A percentile compares a stretch with the other conserved stretches of the same genome.
Evolutionary conservation across 2,329 filamentous ascomycete species (phyloP).

Genomic region (Phialocephala subalpina): DNA sequence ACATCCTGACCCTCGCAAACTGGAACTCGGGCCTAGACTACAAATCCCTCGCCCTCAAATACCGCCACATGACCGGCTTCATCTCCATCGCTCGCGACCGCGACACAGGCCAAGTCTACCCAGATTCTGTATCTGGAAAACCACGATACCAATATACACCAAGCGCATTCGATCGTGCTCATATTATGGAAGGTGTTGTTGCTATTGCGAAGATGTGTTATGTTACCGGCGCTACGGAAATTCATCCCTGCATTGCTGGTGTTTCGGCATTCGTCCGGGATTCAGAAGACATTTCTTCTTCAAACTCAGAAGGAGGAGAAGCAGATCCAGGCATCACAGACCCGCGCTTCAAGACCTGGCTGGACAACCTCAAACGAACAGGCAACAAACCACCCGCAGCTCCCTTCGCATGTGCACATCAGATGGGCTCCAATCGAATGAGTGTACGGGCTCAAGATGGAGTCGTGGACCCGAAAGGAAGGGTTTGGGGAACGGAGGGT

Average conservation of each 20-base stretch:
- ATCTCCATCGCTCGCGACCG: constrained; percentile 80
- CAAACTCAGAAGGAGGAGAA: constrained; percentile 13
- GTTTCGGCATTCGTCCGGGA: constrained; percentile 64
- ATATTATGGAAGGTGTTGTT: constrained; percentile 76
- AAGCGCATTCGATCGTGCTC: constrained; percentile 74
- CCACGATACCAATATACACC: constrained; percentile 74
- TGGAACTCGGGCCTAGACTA: constrained; percentile 75
- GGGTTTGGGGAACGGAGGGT: constrained; percentile 70
- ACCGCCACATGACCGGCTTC: constrained; percentile 74
- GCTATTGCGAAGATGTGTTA: constrained; percentile 80
- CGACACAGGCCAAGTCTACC: constrained; percentile 76
- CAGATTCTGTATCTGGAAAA: constrained; percentile 72
- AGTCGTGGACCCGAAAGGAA: constrained; percentile 65
- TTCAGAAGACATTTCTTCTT: background rate
- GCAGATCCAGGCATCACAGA: constrained; percentile 59
- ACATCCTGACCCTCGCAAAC: constrained; percentile 67
- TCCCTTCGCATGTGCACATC: constrained; percentile 75
- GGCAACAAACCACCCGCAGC: constrained; percentile 59
- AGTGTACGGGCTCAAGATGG: constrained; percentile 55
- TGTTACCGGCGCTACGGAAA: constrained; percentile 81
- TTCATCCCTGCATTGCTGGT: constrained; percentile 70
- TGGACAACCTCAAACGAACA: constrained; percentile 56
- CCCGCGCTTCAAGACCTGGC: constrained; percentile 67
- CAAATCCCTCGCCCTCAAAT: constrained; percentile 75
- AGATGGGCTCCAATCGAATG: constrained; percentile 84